Base-by-base conservation (phyloP, 2,329 filamentous ascomycete species). In the Penicillium sp. region DNA sequence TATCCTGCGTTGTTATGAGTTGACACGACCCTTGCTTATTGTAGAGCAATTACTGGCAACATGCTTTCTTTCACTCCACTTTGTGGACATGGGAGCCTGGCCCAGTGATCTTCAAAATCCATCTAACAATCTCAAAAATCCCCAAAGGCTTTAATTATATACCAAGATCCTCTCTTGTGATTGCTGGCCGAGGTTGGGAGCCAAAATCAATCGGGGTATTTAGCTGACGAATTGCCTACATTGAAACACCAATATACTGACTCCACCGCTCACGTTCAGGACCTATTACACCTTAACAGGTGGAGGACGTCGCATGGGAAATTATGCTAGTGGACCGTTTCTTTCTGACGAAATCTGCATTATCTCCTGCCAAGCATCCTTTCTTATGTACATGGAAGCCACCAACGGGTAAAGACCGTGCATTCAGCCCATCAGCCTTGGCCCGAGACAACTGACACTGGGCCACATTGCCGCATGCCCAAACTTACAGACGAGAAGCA, bases 1-100 rank as follows among this genome's bases (percentile, higher is more conserved):
- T 63, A 61, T 63, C 62, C 63, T 67, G 62, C 59, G 58, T 62
- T 63, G 43, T 66, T 60, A 68, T 68, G 67, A 69, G 63, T 67
- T 67, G 64, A 67, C 54, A 68, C 48, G 66, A 68, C 65, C 63
- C 59, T 52, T 62, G 49, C 61, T 55, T 62, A 34, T 4, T 35
- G 45, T 49, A 57, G 57, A 63, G 59, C 57, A 61, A 55, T 50
- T 58, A 37, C 43, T 62, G 57, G 51, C 51, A 56, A 58, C 48
- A 58, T 61, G 17, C 35, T 58, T 43, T 59, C 25, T 53, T 54
- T 22, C 11, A n/a, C 1, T 31, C 20, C 31, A 20, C 20, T 20
- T 20, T 54, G 5, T n/a, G 42, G 7, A 11, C 35, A 8, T 34
- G 22, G 3, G 34, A 7, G 12, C 10, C 34, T 10, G 45, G 28